Conservation (phyloP, 176 grass and related monocot species). For the Carex scoparia region DNA sequence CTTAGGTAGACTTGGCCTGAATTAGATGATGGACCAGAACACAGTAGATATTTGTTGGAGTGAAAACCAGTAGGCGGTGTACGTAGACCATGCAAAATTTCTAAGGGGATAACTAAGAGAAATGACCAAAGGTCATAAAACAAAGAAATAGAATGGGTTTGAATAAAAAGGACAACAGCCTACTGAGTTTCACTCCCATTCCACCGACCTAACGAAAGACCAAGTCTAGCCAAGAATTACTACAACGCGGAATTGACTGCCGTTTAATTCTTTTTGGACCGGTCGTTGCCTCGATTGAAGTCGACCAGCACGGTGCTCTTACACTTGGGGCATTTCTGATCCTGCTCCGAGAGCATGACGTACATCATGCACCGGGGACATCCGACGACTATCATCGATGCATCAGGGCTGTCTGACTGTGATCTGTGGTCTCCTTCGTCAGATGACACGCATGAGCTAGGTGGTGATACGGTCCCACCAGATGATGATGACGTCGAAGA, state of each 20-base stretch:
- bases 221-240: slow-evolving; percentile 29
- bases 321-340: slow-evolving; percentile 86
- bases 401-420: slow-evolving; percentile 21
- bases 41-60: background rate
- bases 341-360: slow-evolving; percentile 88
- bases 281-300: slow-evolving; percentile 59
- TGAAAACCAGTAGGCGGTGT: background rate
- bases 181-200: slow-evolving; percentile 14
- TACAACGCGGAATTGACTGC: background rate
- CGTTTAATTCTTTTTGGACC: slow-evolving; percentile 23
- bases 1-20: slow-evolving; percentile 29
- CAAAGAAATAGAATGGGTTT: background rate
- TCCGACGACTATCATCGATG: slow-evolving; percentile 73
- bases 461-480: slow-evolving; percentile 53
- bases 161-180: background rate
- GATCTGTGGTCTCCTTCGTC: slow-evolving; percentile 62
- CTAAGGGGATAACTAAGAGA: background rate
- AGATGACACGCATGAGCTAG: slow-evolving; percentile 97
- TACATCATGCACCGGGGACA: slow-evolving; percentile 97
- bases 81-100: background rate
- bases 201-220: background rate
- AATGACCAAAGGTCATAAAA: background rate
- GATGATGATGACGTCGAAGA: slow-evolving; percentile 43
- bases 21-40: slow-evolving; percentile 1
- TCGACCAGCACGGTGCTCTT: slow-evolving; percentile 87